Base-by-base conservation (phyloP, 257 asterid genomes). In the Jasminum sambac region DNA sequence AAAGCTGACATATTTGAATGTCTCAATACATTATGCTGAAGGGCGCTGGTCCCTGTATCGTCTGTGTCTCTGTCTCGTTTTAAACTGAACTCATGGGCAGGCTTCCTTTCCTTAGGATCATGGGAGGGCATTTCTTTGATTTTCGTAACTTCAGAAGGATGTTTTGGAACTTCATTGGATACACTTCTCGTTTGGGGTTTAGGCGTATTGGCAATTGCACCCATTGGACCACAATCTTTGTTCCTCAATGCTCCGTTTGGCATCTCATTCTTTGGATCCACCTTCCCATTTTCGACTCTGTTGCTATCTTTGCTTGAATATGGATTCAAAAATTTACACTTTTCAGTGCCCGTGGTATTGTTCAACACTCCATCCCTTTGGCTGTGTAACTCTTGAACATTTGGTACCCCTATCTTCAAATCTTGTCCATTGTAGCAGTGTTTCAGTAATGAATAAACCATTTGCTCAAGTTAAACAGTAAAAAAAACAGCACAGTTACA, bases 1-100 rank as follows among this genome's bases (percentile, higher is more conserved):
- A 84, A 84, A 11, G 88, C 88, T 12, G 88, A 84, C 40, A 73
- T 82, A 50, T 73, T 84, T 8, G 88, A 84, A 65, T 74, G 88
- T 68, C 80, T 79, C 72, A 84, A 76, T 70, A 78, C 26, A 44
- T 81, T 81, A 25, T 74, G 82, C 74, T 78, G 86, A 68, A 64
- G 84, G 48, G 80, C 71, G 55, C 76, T 77, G 67, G 65, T 34
- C 37, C 82, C 86, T 39, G 70, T 65, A 52, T 74, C 77, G 64
- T 77, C 70, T 9, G 17, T 74, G 70, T 81, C 84, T 76, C 78
- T 77, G 36, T 48, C 73, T 26, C 67, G 72, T 71, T 71, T 81
- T 78, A 84, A 57, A 55, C 83, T 73, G 61, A 81, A 80, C 77
- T 81, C 78, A 36, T 79, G 79, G 34, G 77, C 76, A 43, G 81